Conservation (phyloP, 768 basidiomycete genomes). For the Pleurotus tuoliensis region DNA sequence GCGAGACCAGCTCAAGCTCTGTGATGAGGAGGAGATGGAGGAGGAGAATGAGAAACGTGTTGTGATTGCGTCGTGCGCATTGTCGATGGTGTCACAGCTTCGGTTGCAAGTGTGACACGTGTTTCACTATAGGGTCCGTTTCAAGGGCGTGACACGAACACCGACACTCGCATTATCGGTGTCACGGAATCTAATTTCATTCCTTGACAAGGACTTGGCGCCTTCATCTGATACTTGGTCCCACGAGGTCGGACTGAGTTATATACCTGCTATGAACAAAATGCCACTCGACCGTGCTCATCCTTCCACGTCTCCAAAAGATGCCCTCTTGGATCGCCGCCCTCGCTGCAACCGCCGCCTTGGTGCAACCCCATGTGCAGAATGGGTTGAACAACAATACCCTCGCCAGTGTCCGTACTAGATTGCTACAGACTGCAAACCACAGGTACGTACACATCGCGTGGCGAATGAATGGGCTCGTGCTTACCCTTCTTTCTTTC, state of each 20-base stretch:
- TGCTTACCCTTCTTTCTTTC: neutral
- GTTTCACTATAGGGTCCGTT: neutral
- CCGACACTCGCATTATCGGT: no score
- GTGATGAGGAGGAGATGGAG: neutral
- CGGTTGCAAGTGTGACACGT: neutral
- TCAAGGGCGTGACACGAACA: no score
- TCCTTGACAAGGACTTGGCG: no score
- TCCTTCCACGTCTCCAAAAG: neutral
- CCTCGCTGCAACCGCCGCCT: neutral
- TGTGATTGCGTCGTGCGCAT: neutral
- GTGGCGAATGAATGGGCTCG: no score
- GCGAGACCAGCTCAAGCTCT: slow-evolving; percentile 4
- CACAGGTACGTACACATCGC: slow-evolving; percentile 18
- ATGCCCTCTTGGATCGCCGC: slow-evolving; percentile 8
- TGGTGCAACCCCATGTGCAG: slow-evolving; percentile 13
- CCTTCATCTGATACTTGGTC: neutral
- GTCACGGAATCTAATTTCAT: no score
- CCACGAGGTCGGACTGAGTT: slow-evolving; percentile 1
- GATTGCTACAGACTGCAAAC: slow-evolving; percentile 22
- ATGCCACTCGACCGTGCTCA: neutral
- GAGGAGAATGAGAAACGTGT: neutral
- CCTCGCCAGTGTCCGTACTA: slow-evolving; percentile 20
- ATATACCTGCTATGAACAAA: neutral
- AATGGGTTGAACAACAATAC: slow-evolving; percentile 20
- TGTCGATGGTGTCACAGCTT: neutral